Base-by-base conservation (phyloP, 371 early-diverging fungal species). In the Mortierella sp. region DNA sequence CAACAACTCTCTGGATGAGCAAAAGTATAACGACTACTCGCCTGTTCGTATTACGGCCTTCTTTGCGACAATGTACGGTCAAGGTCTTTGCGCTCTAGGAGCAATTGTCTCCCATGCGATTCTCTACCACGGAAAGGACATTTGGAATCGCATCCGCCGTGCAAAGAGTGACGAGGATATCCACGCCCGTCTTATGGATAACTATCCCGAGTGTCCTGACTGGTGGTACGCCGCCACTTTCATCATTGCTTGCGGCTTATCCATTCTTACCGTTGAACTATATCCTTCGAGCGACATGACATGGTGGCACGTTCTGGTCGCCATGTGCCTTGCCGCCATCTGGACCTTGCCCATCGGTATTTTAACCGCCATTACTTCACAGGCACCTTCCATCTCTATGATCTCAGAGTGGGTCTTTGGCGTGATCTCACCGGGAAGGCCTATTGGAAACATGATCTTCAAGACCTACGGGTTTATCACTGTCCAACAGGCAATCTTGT, bases 301-400 rank as follows among this genome's bases (percentile, higher is more conserved):
- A 3, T 92, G 90, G 90, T 92, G 89, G 89, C 91, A 86, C 64
- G 81, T 93, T 19, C 42, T 93, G 7, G 58, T 94, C 14, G 93
- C 93, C 34, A 84, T 92, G 31, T 68, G 78, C 26, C 71, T 94
- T 5, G 84, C 90, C 28, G 73, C 83, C 31, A 72, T 87, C 57
- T 89, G 94, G 70, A 83, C 92, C 7, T 71, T 96, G 5, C 95
- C 96, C 1, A 86, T 94, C 46, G 94, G 93, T 79, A 90, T 93
- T 53, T 84, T 93, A 51, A 83, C 84, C 39, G 94, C 94, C 26
- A 81, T 93, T 21, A 90, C 80, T 65, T 90, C 89, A 62, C 87
- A 88, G 51, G 81, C 85, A 39, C 90, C 91, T 23, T 90, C 89
- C 24, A 81, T 93, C 23, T 92, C 92, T 56, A 85, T 93, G 54